These are phyloP conservation scores for Vigna angularis DNA, from an alignment of 306 rosid genomes.

Conservation along the genomic window DNA sequence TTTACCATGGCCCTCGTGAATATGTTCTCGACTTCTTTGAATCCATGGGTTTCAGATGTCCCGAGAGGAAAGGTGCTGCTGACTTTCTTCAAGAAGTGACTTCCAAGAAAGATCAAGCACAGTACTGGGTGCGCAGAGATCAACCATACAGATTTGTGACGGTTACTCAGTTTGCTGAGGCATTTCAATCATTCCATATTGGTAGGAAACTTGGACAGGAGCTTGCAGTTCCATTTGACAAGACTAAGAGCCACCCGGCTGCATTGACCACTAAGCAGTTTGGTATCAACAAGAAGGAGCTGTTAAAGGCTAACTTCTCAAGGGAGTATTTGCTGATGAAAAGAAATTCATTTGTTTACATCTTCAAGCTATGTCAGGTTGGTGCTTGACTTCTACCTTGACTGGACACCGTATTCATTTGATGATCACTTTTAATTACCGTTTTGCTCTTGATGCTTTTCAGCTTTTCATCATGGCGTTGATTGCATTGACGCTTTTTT, in stretches of 20 bases:
- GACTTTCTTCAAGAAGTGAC: constrained; percentile 76
- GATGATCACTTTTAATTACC: background rate
- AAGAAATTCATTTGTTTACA: constrained; percentile 61
- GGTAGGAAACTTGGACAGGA: constrained; percentile 51
- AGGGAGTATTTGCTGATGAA: constrained; percentile 68
- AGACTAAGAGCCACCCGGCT: constrained; percentile 62
- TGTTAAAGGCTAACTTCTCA: constrained; percentile 64
- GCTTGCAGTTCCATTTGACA: constrained; percentile 59
- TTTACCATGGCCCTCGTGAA: constrained; percentile 68
- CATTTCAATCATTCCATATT: constrained; percentile 55
- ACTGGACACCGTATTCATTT: background rate
- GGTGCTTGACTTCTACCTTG: constrained; percentile 3
- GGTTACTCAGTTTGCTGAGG: constrained; percentile 59
- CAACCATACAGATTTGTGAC: constrained; percentile 55
- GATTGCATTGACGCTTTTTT: constrained; percentile 63
- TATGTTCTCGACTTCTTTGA: constrained; percentile 62
- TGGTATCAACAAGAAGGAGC: constrained; percentile 56
- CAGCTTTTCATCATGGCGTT: constrained; percentile 62
- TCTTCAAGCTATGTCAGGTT: constrained; percentile 61
- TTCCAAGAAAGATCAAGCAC: constrained; percentile 66
- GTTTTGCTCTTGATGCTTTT: background rate
- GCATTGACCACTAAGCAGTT: constrained; percentile 57
- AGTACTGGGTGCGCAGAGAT: constrained; percentile 57
- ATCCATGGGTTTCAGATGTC: constrained; percentile 64
- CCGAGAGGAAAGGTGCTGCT: constrained; percentile 65